Conservation (phyloP, 495 filamentous ascomycete species). For the Talaromyces stipitatus region DNA sequence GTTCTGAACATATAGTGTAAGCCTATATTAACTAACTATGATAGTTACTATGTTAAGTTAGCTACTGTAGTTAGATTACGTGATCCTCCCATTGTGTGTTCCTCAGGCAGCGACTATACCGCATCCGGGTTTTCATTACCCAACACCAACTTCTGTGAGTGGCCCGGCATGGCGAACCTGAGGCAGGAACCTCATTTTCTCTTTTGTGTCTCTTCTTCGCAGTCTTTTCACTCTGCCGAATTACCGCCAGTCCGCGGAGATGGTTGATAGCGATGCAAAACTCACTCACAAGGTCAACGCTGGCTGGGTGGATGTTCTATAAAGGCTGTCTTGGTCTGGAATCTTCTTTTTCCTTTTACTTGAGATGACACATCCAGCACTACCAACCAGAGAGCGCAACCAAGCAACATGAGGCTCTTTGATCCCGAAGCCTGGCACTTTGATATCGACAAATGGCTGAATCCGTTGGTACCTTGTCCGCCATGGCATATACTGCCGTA, state of each 20-base stretch:
- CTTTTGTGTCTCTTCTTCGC: not conserved
- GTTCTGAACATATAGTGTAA: too few relatives aligned
- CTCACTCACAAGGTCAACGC: not conserved
- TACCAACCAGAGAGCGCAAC: not conserved
- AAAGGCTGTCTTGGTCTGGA: not conserved
- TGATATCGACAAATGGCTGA: constrained; percentile 59
- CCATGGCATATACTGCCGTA: constrained; percentile 30
- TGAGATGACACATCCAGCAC: not conserved
- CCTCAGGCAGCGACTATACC: constrained; percentile 20
- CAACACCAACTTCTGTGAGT: constrained; percentile 15
- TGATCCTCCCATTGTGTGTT: not conserved
- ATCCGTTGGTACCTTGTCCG: constrained; percentile 49
- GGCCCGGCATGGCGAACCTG: constrained; percentile 13
- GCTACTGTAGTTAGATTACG: not conserved
- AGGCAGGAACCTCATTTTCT: constrained; percentile 13
- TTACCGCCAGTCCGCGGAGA: constrained; percentile 2
- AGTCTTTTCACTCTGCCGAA: too few relatives aligned
- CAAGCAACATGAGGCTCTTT: constrained; percentile 5
- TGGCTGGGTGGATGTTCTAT: not conserved
- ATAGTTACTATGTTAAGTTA: too few relatives aligned
- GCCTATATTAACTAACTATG: too few relatives aligned
- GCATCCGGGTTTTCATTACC: constrained; percentile 32
- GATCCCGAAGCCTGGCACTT: constrained; percentile 38
- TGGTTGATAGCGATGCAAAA: not conserved
- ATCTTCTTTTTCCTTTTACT: not conserved